These are phyloP conservation scores for Solanum hybrid DNA, from an alignment of 305 asterid species.

Conservation along the genomic window DNA sequence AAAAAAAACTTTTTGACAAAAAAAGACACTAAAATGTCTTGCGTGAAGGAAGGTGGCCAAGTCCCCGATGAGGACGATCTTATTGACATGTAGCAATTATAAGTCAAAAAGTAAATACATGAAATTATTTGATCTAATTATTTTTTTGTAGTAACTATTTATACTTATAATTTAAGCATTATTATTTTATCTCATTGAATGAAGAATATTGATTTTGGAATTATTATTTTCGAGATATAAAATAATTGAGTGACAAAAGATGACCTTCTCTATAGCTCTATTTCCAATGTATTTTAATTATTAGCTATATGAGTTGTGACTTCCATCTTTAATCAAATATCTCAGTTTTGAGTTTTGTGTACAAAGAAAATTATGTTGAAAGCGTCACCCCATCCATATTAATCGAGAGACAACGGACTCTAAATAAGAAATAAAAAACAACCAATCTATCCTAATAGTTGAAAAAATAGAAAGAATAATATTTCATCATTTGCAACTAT, in stretches of 20 bases:
- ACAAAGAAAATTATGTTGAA: accelerated
- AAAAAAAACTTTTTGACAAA: not conserved
- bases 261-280: not conserved
- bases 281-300: not conserved
- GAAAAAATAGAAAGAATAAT: not conserved
- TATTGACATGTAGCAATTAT: not conserved
- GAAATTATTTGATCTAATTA: not conserved
- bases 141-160: not conserved
- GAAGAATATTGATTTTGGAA: not conserved
- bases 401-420: not conserved
- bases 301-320: not conserved
- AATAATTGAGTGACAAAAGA: not conserved
- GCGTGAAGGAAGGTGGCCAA: not conserved
- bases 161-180: not conserved
- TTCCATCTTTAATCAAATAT: accelerated
- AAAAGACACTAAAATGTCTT: not conserved
- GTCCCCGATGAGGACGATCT: not conserved
- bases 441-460: not conserved
- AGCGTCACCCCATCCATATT: not conserved
- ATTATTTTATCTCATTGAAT: not conserved
- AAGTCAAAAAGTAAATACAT: not conserved
- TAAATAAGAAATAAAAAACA: not conserved
- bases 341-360: accelerated
- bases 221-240: not conserved
- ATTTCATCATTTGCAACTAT: not conserved